These are phyloP conservation scores for Colletotrichum theobromicola DNA, from an alignment of 2,329 filamentous ascomycete species.

Conservation along the genomic window DNA sequence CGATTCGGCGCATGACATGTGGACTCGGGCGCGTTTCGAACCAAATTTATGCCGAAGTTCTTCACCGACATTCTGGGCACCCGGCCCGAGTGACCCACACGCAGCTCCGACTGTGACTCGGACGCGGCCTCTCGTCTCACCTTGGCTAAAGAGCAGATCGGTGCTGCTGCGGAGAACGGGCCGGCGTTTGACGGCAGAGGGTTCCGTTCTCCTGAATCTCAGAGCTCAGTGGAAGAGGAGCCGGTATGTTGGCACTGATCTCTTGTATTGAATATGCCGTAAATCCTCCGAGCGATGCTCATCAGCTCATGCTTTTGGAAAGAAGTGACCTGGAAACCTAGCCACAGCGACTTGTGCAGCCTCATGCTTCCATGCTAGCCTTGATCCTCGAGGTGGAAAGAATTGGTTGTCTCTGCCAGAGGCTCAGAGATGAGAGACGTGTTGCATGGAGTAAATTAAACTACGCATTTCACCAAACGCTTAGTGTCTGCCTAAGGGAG, in stretches of 20 bases:
- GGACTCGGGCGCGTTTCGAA: neutral
- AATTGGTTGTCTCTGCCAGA: too few species aligned
- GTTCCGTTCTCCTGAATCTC: neutral
- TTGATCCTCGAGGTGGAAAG: too few species aligned
- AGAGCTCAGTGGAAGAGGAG: neutral
- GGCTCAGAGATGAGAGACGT: too few species aligned
- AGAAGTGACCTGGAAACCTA: neutral
- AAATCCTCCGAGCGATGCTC: neutral
- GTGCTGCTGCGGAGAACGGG: neutral
- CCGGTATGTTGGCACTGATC: neutral
- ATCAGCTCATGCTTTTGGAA: neutral
- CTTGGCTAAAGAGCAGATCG: neutral
- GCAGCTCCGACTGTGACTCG: neutral
- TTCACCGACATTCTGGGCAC: neutral
- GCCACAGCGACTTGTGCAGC: neutral
- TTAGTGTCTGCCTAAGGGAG: too few species aligned
- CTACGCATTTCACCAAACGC: too few species aligned
- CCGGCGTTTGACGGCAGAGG: neutral
- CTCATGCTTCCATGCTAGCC: too few species aligned
- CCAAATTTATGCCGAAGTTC: neutral
- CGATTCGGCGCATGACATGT: neutral
- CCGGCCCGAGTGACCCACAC: neutral
- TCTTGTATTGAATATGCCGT: neutral
- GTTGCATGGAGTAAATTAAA: too few species aligned
- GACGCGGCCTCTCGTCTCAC: neutral